Evolutionary conservation across 768 basidiomycete genomes (phyloP).

Genomic region (Lactarius sp.): DNA sequence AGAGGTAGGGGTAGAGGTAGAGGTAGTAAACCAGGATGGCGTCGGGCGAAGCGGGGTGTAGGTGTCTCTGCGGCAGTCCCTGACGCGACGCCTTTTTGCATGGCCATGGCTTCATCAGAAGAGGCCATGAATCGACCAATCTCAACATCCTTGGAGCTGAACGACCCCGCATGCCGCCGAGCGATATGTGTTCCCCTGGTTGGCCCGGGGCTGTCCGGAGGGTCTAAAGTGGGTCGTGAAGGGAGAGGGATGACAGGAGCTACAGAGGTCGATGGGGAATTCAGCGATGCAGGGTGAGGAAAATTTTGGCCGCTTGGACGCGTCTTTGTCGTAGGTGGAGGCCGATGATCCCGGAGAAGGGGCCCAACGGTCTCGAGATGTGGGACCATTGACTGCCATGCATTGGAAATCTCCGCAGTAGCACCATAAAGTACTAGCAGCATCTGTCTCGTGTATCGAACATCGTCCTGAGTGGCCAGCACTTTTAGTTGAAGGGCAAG

Average conservation of each 20-base stretch:
- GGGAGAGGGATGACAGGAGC: constrained; percentile 24
- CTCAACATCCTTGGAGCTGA: constrained; percentile 88
- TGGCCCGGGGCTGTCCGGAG: constrained; percentile 29
- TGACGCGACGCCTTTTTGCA: constrained; percentile 44
- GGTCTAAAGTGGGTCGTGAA: constrained; percentile 27
- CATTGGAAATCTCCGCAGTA: constrained; percentile 77
- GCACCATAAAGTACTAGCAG: constrained; percentile 85
- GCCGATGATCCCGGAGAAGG: constrained; percentile 46
- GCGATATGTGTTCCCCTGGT: constrained; percentile 42
- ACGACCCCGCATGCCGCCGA: constrained; percentile 89
- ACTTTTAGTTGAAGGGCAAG: constrained; percentile 76
- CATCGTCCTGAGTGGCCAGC: constrained; percentile 68
- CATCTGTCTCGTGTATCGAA: constrained; percentile 84
- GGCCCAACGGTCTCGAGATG: constrained; percentile 67
- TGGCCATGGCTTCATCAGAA: constrained; percentile 40
- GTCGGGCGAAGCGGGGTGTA: constrained; percentile 29
- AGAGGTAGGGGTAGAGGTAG: constrained; percentile 10
- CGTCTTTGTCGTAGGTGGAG: constrained; percentile 33
- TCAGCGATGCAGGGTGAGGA: constrained; percentile 3
- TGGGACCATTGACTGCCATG: constrained; percentile 74
- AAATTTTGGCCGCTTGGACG: constrained; percentile 31
- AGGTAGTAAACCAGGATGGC: constrained; percentile 25
- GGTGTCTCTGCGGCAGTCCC: constrained; percentile 29
- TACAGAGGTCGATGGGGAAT: constrained; percentile 34
- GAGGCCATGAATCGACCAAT: constrained; percentile 76